Conservation (phyloP, 2,329 filamentous ascomycete genomes). For the Claviceps fusiformis region DNA sequence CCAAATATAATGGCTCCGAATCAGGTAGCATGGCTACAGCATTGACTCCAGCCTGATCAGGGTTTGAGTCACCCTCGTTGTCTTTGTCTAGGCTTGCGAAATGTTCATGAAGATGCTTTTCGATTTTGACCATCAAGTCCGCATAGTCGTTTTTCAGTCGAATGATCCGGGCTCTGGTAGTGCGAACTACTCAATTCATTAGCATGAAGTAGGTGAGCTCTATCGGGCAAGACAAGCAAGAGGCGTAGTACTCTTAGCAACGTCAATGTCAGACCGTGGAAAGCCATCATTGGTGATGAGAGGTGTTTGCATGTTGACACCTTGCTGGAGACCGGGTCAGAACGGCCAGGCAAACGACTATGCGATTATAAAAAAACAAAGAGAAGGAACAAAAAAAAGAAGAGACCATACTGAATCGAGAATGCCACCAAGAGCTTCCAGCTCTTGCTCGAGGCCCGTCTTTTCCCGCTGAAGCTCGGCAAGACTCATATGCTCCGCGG, state of each 20-base stretch:
- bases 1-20: constrained; percentile 13
- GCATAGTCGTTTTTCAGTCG: constrained; percentile 88
- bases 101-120: constrained; percentile 76
- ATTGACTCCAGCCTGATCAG: constrained; percentile 8
- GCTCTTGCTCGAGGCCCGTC: constrained; percentile 70
- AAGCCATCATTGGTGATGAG: constrained; percentile 84
- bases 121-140: constrained; percentile 68
- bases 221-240: not conserved
- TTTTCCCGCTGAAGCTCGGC: constrained; percentile 74
- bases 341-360: not conserved
- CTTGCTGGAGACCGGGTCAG: constrained; percentile 48
- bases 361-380: not conserved
- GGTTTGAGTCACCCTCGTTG: constrained; percentile 18
- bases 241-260: constrained; percentile 76
- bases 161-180: constrained; percentile 83
- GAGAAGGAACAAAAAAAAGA: not conserved
- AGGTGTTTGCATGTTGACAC: constrained; percentile 80
- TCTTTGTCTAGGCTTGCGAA: constrained; percentile 59
- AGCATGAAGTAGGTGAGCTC: constrained; percentile 2
- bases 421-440: constrained; percentile 71
- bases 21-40: constrained; percentile 19
- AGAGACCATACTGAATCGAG: constrained; percentile 64
- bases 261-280: constrained; percentile 83
- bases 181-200: constrained; percentile 52
- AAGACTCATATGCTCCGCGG: constrained; percentile 53